Conservation (phyloP, 768 basidiomycete genomes). For the Naganishia kalamii region DNA sequence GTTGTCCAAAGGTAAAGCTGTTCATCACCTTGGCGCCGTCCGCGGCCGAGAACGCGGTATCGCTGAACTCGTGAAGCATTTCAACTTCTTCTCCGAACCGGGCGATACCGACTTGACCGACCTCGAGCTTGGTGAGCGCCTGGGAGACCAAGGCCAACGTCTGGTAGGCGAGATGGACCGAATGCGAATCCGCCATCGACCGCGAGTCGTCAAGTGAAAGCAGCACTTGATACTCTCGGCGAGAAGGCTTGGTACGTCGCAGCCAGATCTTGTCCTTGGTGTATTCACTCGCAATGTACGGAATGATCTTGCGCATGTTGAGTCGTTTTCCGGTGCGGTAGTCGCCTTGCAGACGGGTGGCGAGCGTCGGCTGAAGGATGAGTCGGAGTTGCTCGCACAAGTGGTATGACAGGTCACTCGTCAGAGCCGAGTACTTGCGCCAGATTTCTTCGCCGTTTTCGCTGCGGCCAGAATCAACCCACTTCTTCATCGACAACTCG, state of each 20-base stretch:
- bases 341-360: constrained; percentile 89
- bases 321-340: constrained; percentile 95
- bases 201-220: constrained; percentile 92
- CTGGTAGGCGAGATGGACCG: constrained; percentile 87
- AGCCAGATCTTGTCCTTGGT: constrained; percentile 99
- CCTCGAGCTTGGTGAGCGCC: constrained; percentile 83
- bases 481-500: constrained; percentile 57
- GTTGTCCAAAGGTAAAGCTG: constrained; percentile 82
- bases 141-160: constrained; percentile 86
- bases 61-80: constrained; percentile 69
- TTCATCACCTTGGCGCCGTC: constrained; percentile 73
- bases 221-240: constrained; percentile 90
- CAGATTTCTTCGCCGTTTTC: constrained; percentile 69
- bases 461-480: constrained; percentile 60
- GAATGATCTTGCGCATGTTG: constrained; percentile 98
- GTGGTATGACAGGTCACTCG: constrained; percentile 79
- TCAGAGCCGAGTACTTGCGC: constrained; percentile 83
- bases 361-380: constrained; percentile 88
- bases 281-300: constrained; percentile 96
- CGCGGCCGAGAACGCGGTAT: constrained; percentile 57
- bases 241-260: constrained; percentile 83
- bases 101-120: constrained; percentile 87
- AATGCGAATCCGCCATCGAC: constrained; percentile 90
- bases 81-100: constrained; percentile 85
- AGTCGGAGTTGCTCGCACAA: constrained; percentile 95